Evolutionary conservation across 495 filamentous ascomycete species (phyloP), one percentile per base, ranked within the genome.

Genomic region (Neurospora sp.): DNA sequence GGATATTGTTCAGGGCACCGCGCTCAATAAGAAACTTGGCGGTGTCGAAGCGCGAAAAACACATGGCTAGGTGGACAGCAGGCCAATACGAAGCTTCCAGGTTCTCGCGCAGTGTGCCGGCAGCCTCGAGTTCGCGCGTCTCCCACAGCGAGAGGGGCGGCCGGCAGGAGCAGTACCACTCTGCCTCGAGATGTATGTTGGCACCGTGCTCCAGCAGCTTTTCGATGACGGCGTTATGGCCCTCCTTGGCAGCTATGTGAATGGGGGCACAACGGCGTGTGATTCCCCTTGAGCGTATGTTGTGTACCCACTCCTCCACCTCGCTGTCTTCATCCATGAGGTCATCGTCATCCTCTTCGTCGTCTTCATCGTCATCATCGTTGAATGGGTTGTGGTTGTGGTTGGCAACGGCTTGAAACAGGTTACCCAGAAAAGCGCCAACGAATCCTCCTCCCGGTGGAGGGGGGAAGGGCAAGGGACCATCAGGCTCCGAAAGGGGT

Each of bases 171-270:
- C 54, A 62, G 27, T 62, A 62, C 54, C 54, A 62, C 27, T 62
- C 54, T 8, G 54, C 54, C 27, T 27, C 54, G 3, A 62, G 54
- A 62, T 62, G 54, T 14, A 81, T 70, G 12, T 70, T 14, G 4
- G 80, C 83, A 5, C 82, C 81, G 37, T 79, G 46, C 35, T 77
- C 72, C 27, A 84, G 71, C 18, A 85, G 76, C 20, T 79, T 69
- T 14, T 76, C 46, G 16, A 83, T 66, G 18, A 83, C 75, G 11
- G 80, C 74, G 38, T 79, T 71, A 38, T 84, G 79, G 16, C 83
- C 82, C 27, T 62, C 54, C 5, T 35, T 62, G 54, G 54, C 54
- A 31, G 66, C 54, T 35, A 62, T 62, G 3, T 62, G 54, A 0
- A 62, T 62, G 14, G 54, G 54, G 54, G 54, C 54, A 4, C 54